Evolutionary conservation across 2,329 filamentous ascomycete species (phyloP), one percentile per base, ranked within the genome.

Genomic region (Scopulariopsis brevicaulis): DNA sequence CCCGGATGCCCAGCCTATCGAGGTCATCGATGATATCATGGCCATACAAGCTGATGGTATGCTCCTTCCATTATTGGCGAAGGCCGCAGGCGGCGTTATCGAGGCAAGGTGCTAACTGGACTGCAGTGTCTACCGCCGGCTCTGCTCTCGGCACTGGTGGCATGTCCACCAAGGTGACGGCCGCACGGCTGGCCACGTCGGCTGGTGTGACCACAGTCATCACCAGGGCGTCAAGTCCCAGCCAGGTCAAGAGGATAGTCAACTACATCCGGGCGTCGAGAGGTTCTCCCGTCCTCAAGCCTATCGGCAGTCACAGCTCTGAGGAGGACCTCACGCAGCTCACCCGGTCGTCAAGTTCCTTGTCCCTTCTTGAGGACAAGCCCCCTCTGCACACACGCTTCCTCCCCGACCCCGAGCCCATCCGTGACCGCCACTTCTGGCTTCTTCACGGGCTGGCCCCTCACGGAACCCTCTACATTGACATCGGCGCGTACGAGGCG

Each of bases 91-190:
- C 15, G 40, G n/a, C 40, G 14, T 46, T n/a, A 46, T 14, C 28
- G 57, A 28, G 12, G 1, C 11, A n/a, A 24, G 2, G 6, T 25
- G 53, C 63, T 70, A 59, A 69, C 51, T 32, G 48, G 22, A 37
- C 20, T 20, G 56, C 58, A 87, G 91, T 96, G 7, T 96, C 92
- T 2, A 90, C 87, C 34, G 89, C 90, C 24, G 94, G 94, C 4
- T 96, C 91, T 2, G 80, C 88, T 4, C 75, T 99, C 18, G 94
- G 94, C 24, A 99, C 94, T 1, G 94, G 94, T 22, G 94, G 94
- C 52, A 99, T 99, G 94, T 86, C 87, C 62, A 99, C 94, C 59
- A 99, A 99, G 75, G 96, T 99, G 64, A 86, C 95, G 28, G 94
- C 94, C 57, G 94, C 94, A 28, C 84, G 89, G 57, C 80, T 99